Conservation (phyloP, 257 asterid genomes). For the Nicotiana knightiana region DNA sequence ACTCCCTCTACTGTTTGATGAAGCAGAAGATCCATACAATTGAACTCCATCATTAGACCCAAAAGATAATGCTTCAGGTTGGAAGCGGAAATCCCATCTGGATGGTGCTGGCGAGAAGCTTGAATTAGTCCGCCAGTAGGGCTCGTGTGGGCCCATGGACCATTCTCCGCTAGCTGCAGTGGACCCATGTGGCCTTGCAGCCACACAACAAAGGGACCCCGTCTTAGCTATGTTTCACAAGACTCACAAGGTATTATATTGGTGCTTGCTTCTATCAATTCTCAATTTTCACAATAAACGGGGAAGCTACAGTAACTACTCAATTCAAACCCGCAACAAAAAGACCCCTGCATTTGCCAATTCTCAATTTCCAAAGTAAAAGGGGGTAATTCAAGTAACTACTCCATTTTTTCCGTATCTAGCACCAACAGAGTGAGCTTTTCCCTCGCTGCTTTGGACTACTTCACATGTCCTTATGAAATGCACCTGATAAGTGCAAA, state of each 20-base stretch:
- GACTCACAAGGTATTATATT: conserved; percentile 28
- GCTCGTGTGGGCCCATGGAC: conserved; percentile 94
- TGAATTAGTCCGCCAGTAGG: conserved; percentile 89
- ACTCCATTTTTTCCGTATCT: not conserved
- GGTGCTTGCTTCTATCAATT: conserved; percentile 17
- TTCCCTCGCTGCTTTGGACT: not conserved
- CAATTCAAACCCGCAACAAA: conserved; percentile 83
- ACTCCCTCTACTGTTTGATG: conserved; percentile 90
- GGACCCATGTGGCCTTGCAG: conserved; percentile 99
- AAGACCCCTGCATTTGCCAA: conserved; percentile 55
- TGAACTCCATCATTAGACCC: conserved; percentile 84
- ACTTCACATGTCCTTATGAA: not conserved
- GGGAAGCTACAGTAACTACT: not conserved
- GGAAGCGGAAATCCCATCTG: conserved; percentile 80
- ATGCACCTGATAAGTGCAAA: not conserved
- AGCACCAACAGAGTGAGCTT: not conserved
- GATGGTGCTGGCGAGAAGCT: conserved; percentile 97
- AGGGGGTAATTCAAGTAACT: not conserved
- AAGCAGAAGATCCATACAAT: conserved; percentile 70
- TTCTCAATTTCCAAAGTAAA: not conserved
- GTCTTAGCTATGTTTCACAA: conserved; percentile 79
- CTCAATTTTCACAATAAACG: not conserved
- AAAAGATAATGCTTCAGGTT: conserved; percentile 67
- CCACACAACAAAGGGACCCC: conserved; percentile 99
- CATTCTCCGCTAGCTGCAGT: conserved; percentile 81